Evolutionary conservation across 345 rosid genomes (phyloP), one percentile per base, ranked within the genome.

Genomic region (Linum lewisii): DNA sequence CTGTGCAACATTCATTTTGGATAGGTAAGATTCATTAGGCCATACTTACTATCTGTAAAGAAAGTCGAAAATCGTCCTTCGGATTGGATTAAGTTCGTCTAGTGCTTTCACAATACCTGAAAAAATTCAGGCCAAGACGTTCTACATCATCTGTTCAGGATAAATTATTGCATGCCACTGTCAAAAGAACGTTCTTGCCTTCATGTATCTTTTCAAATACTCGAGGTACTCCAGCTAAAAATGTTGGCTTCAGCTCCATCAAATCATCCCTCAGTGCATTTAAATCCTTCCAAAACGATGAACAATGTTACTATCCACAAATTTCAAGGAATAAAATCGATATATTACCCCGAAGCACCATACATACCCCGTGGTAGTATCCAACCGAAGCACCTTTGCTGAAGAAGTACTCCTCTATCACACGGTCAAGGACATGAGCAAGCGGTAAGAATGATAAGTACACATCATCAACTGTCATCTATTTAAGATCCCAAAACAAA

Each of bases 351-450:
- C n/a, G 21, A 22, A 52, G 24, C 29, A 1, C 1, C 47, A 42
- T 42, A 50, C 74, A 32, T 82, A 93, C 99, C 81, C 97, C 99
- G 62, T 93, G 97, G 69, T 85, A 93, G 72, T 81, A 93, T 68
- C 99, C 99, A 42, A 93, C 79, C 25, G 99, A 83, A 71, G 99
- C 99, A 42, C 99, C 99, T 68, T 75, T 93, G 42, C 78, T 69
- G 65, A 88, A 81, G 70, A 93, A 89, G 54, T 82, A 86, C 75
- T 93, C 97, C 68, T 93, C 97, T 51, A 84, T 82, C 75, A 59
- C 49, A 24, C 99, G 95, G 65, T 93, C 99, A 54, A 93, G 87
- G 54, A 83, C 71, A 72, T 93, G 99, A 67, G 99, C 97, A 60
- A 93, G 86, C 3, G 99, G 99, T 59, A 92, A 72, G 76, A 93